Evolutionary conservation across 257 asterid species (phyloP).

Genomic region (Handroanthus guayacan): DNA sequence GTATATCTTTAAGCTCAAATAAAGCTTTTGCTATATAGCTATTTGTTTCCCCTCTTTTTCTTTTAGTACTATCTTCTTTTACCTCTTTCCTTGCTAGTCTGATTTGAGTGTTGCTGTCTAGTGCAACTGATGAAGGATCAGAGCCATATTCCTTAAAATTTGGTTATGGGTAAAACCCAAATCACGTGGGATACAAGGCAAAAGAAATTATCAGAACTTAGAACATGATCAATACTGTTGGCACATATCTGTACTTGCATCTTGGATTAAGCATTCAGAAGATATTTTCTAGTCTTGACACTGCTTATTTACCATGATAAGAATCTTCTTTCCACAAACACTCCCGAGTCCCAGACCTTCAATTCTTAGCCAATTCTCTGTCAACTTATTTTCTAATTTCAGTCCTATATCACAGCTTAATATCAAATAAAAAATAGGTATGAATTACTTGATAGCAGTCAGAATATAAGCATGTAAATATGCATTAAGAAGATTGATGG

Average conservation of each 20-base stretch:
- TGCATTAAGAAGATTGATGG: background rate
- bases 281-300: background rate
- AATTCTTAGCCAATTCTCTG: background rate
- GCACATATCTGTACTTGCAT: slow-evolving; percentile 14
- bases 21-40: slow-evolving; percentile 16
- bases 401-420: background rate
- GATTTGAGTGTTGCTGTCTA: background rate
- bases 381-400: background rate
- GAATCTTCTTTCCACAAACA: background rate
- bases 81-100: slow-evolving; percentile 17
- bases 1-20: slow-evolving; percentile 49
- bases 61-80: background rate
- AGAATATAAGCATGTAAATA: background rate
- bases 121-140: slow-evolving; percentile 22
- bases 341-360: background rate
- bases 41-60: slow-evolving; percentile 21
- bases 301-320: slow-evolving; percentile 3
- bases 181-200: background rate
- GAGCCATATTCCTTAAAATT: background rate
- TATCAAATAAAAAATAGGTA: background rate
- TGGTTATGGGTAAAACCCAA: slow-evolving; percentile 1
- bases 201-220: slow-evolving; percentile 5
- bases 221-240: slow-evolving; percentile 3
- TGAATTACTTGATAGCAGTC: background rate
- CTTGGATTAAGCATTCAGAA: background rate